Percentiles rank a stretch among this genome's conserved stretches.
Conservation (phyloP, 2,329 filamentous ascomycete genomes). For the Penicillium oxalicum region DNA sequence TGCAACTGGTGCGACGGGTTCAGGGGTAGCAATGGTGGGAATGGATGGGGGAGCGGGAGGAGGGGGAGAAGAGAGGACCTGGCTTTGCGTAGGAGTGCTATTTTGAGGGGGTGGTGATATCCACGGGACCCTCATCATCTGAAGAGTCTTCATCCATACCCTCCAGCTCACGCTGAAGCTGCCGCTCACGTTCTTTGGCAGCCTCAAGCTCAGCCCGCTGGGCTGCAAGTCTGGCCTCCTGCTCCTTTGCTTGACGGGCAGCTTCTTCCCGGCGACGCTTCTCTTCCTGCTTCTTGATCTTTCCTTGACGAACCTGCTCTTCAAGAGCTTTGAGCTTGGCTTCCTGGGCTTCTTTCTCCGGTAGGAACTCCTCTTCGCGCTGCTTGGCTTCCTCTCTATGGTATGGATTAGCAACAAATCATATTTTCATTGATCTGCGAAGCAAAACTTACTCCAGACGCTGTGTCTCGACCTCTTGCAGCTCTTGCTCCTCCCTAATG, state of each 20-base stretch:
- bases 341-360: conserved; percentile 72
- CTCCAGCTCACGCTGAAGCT: conserved; percentile 84
- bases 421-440: no score
- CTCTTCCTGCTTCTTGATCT: conserved; percentile 93
- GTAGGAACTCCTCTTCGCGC: conserved; percentile 74
- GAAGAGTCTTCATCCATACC: conserved; percentile 67
- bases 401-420: conserved; percentile 8
- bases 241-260: conserved; percentile 77
- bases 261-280: conserved; percentile 88
- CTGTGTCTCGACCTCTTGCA: conserved; percentile 66
- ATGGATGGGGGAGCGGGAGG: conserved; percentile 31
- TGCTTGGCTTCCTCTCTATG: conserved; percentile 64
- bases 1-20: conserved; percentile 19
- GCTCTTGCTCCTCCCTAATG: conserved; percentile 61
- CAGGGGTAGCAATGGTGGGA: conserved; percentile 22
- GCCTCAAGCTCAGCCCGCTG: conserved; percentile 89
- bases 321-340: conserved; percentile 83
- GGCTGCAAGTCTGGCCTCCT: conserved; percentile 75
- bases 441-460: conserved; percentile 69
- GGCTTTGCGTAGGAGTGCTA: conserved; percentile 54
- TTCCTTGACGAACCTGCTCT: conserved; percentile 87
- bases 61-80: conserved; percentile 43
- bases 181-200: conserved; percentile 80
- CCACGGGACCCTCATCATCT: conserved; percentile 71
- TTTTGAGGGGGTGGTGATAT: conserved; percentile 57